phyloP scores from a whole-genome alignment of 2,329 filamentous ascomycete genomes.

The Botrytis tulipae region DNA sequence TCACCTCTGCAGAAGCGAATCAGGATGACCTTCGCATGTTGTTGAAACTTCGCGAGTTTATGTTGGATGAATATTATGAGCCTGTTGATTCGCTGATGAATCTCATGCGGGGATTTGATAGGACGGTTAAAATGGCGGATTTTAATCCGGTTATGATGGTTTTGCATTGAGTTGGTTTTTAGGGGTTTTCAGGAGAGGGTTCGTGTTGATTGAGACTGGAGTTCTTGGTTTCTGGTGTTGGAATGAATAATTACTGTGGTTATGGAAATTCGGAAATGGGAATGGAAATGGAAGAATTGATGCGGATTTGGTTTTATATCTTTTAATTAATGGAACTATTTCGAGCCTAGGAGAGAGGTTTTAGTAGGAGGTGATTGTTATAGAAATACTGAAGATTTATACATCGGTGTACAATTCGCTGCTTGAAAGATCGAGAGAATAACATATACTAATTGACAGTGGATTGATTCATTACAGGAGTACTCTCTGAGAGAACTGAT shows the following conservation, averaged over 20 bases:
- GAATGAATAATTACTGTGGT: background rate
- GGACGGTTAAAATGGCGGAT: background rate
- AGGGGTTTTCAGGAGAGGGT: background rate
- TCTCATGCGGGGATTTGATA: background rate
- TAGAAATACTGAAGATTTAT: background rate
- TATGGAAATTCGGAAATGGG: background rate
- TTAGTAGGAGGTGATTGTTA: too few relatives aligned
- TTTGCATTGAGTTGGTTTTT: background rate
- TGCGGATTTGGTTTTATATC: background rate
- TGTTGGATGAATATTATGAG: background rate
- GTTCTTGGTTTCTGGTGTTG: background rate
- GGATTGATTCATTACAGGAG: background rate
- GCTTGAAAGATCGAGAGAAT: background rate
- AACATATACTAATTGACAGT: rapidly evolving
- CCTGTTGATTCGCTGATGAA: background rate
- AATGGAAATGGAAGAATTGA: background rate
- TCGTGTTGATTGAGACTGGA: background rate
- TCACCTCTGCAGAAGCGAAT: background rate
- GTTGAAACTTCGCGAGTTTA: background rate
- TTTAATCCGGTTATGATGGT: background rate
- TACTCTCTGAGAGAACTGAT: background rate
- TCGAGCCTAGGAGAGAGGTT: too few relatives aligned
- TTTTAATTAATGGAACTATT: too few relatives aligned
- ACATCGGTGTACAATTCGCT: background rate
- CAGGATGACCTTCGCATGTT: background rate